Base-by-base conservation (phyloP, 345 rosid species). In the Dimocarpus longan region DNA sequence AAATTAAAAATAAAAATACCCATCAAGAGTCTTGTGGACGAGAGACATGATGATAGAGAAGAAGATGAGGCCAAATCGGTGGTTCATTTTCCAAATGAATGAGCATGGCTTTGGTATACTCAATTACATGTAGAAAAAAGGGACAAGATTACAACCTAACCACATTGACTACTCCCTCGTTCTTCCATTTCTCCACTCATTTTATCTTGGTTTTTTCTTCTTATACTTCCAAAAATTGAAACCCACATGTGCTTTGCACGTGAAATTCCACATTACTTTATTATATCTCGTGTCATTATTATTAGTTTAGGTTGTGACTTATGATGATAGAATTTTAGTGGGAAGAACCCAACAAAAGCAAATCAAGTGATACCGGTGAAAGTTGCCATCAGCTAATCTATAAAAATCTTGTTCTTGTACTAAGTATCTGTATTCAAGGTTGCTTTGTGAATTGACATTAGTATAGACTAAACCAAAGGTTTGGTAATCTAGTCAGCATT, bases 71-170 rank as follows among this genome's bases (percentile, higher is more conserved):
- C 88, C 84, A 82, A 83, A 82, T 15, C 12, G 78, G 48, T 57
- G 76, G 10, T 81, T 80, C 87, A 64, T 74, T 86, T 80, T 83
- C 84, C 73, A 70, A 80, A 78, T 50, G 64, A 82, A 79, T 68
- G 76, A 79, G 85, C 83, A 68, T 72, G 81, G 66, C 68, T 66
- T 75, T 42, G 4, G 83, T 32, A 77, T 52, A 85, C 89, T 90
- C 90, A 66, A 90, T 88, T 88, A 75, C 88, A 69, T 43, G 66
- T 56, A 82, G 79, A 77, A 84, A 84, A 80, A 84, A 84, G 13
- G 73, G 68, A 57, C 73, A 78, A 84, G 68, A 69, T 50, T 43
- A 63, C 5, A 85, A 78, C 89, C 85, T 75, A 79, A 82, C 85
- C 83, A n/a, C 84, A 83, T 85, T 87, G 88, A 89, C 86, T 82